Evolutionary conservation across 139 green algal genomes (phyloP).

Genomic region (Coccomyxa sp.): DNA sequence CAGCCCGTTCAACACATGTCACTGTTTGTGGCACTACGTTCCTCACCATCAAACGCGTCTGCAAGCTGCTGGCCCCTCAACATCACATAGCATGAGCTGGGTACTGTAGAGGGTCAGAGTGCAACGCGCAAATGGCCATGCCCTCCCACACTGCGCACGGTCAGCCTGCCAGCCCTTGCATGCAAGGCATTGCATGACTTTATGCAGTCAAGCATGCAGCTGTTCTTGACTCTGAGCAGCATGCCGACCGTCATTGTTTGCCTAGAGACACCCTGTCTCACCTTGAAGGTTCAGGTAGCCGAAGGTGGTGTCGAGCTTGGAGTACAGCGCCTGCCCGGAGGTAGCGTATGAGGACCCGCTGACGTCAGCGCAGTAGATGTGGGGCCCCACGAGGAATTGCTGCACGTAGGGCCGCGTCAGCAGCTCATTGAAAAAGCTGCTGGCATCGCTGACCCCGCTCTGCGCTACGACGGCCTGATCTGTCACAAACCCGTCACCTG

Average conservation of each 20-base stretch:
- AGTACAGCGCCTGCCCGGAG: neutral
- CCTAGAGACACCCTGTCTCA: neutral
- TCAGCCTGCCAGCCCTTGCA: neutral
- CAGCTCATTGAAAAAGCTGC: constrained; percentile 10
- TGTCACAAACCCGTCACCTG: constrained; percentile 16
- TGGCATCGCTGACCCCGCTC: neutral
- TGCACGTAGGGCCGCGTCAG: constrained; percentile 13
- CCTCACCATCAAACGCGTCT: too few relatives aligned
- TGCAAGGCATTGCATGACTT: neutral
- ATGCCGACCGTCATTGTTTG: neutral
- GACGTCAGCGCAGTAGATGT: constrained; percentile 6
- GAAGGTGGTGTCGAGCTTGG: neutral
- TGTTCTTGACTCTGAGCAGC: neutral
- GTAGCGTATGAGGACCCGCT: neutral
- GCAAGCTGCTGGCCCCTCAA: too few relatives aligned
- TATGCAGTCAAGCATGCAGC: neutral
- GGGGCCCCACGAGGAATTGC: constrained; percentile 12
- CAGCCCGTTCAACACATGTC: neutral
- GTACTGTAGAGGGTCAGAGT: too few relatives aligned
- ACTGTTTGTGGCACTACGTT: neutral
- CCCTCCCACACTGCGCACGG: neutral
- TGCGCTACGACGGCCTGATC: neutral
- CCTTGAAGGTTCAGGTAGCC: constrained; percentile 11
- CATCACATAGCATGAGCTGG: too few relatives aligned
- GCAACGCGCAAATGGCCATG: too few relatives aligned